Evolutionary conservation across 192 early-diverging fungal species (phyloP).

Genomic region (Diversispora eburnea): DNA sequence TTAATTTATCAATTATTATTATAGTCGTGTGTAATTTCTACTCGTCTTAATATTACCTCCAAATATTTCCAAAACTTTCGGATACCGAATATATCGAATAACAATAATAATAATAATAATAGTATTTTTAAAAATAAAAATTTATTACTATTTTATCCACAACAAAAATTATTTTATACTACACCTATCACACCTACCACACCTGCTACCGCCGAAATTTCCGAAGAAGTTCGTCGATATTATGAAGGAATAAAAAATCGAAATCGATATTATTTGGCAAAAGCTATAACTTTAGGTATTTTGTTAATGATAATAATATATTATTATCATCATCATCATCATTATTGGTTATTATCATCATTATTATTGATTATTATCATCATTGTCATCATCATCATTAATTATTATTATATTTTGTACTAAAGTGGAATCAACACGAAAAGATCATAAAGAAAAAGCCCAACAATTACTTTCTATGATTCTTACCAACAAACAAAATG

Average conservation of each 20-base stretch:
- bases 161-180: no score
- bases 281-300: constrained; percentile 62
- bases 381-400: neutral
- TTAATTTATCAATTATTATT: no score
- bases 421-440: constrained; percentile 66
- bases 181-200: no score
- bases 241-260: constrained; percentile 35
- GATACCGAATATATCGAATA: no score
- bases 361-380: neutral
- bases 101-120: no score
- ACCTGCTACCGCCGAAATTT: neutral
- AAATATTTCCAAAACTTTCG: no score
- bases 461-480: constrained; percentile 61
- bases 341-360: neutral
- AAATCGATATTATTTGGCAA: constrained; percentile 53
- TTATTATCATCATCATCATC: neutral
- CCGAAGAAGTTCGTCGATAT: neutral
- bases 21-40: no score
- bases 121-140: no score
- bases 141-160: no score
- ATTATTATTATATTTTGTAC: neutral
- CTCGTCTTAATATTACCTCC: no score
- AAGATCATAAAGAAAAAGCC: constrained; percentile 59
- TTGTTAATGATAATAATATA: no score
- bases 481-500: constrained; percentile 33